A percentile compares a stretch with the other conserved stretches of the same genome.
Conservation (phyloP, 495 filamentous ascomycete genomes). For the Jackrogersella multiformis region DNA sequence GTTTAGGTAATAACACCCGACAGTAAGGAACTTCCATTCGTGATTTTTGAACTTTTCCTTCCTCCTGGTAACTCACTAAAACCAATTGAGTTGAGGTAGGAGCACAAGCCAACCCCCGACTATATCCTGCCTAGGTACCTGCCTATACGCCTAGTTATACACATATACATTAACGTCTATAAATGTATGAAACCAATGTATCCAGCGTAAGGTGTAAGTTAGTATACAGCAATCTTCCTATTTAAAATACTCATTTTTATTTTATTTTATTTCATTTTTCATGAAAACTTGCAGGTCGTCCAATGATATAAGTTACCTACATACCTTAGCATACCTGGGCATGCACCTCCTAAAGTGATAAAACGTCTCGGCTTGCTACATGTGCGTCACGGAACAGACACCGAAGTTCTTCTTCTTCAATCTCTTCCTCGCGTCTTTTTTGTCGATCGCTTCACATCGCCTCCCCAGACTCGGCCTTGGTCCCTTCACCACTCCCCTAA, state of each 20-base stretch:
- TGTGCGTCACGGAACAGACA: constrained; percentile 11
- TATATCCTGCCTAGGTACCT: background rate
- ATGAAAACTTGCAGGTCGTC: background rate
- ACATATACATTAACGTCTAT: background rate
- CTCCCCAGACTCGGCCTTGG: constrained; percentile 12
- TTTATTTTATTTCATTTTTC: background rate
- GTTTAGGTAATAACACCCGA: constrained; percentile 30
- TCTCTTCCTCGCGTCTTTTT: constrained; percentile 3
- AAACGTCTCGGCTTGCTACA: constrained; percentile 24
- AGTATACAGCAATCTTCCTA: background rate
- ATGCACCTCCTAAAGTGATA: background rate
- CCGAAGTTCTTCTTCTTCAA: constrained; percentile 7
- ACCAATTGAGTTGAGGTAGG: constrained; percentile 17
- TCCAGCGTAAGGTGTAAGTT: background rate
- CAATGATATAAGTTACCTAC: background rate
- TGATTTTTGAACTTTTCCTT: background rate
- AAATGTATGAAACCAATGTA: background rate
- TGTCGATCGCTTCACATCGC: constrained; percentile 24
- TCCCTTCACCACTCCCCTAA: background rate
- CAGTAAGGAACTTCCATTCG: background rate
- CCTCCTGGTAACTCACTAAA: background rate
- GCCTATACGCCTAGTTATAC: background rate
- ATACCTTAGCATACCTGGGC: background rate
- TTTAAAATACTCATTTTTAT: too few species aligned
- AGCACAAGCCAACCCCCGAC: constrained; percentile 11